phyloP scores from a whole-genome alignment of 805 yeast genomes.

The Candida rishiriensis region DNA sequence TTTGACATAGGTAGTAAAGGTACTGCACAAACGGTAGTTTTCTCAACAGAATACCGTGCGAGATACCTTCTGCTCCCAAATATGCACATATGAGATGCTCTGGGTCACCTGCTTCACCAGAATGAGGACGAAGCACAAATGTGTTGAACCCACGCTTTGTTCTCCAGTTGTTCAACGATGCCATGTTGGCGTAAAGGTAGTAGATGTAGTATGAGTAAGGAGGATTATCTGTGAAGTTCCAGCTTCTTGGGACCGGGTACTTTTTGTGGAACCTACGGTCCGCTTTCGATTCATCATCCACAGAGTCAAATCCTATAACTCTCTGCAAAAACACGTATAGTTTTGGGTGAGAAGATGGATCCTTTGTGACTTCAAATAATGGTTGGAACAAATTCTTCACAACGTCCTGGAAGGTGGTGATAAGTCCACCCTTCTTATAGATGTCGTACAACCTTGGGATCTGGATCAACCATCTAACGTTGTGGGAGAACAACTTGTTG shows the following conservation, averaged over 20 bases:
- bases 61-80: conserved; percentile 83
- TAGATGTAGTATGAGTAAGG: conserved; percentile 97
- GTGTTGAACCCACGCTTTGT: conserved; percentile 72
- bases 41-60: conserved; percentile 91
- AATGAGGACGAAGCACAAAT: conserved; percentile 93
- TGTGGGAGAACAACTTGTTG: conserved; percentile 84
- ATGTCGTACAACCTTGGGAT: conserved; percentile 91
- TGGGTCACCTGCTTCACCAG: conserved; percentile 99
- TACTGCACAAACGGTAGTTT: conserved; percentile 95
- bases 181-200: conserved; percentile 80
- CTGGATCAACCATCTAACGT: conserved; percentile 96
- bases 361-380: conserved; percentile 79
- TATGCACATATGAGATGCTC: conserved; percentile 92
- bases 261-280: conserved; percentile 80
- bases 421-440: conserved; percentile 72
- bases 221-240: conserved; percentile 80
- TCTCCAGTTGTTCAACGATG: conserved; percentile 85
- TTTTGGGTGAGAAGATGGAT: conserved; percentile 89
- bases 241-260: conserved; percentile 78
- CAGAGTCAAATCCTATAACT: conserved; percentile 96
- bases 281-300: conserved; percentile 93
- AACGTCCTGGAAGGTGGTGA: conserved; percentile 69
- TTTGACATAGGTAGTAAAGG: conserved; percentile 86
- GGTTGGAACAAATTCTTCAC: conserved; percentile 80
- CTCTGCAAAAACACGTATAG: conserved; percentile 83